Evolutionary conservation across 192 early-diverging fungal genomes (phyloP), one percentile per base, ranked within the genome.

Genomic region (Mortierella hygrophila): DNA sequence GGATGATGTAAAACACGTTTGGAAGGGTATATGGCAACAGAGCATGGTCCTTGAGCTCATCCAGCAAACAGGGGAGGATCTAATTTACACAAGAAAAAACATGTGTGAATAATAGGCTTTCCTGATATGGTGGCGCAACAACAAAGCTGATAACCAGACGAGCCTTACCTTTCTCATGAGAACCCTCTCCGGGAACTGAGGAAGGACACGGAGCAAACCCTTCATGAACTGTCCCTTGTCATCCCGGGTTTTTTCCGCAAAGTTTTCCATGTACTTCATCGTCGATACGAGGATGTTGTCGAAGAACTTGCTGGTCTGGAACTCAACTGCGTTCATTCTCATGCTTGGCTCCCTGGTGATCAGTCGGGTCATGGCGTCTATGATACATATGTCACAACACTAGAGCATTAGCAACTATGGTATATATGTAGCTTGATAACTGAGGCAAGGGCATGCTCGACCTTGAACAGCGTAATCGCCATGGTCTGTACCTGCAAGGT

Each of bases 171-270:
- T 96, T 78, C 95, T 88, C n/a, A 90, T 81, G 32, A 93, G 76
- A 13, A 96, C 92, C 10, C 95, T 88, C 10, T 92, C 90, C 1
- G 96, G 93, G 72, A 96, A 97, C 86, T 93, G 92, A 6, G 92
- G 90, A 44, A 97, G 83, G 40, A 96, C 91, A 15, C 92, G 89
- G 10, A 91, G 88, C 55, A 97, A 88, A 0, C 94, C 95, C 79
- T 94, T 94, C 91, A 97, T 91, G 70, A 97, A 97, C 38, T 93
- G 92, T 11, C 91, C 87, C 76, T 97, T 96, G 68, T 96, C 93
- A 42, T 96, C 95, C 63, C 89, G 82, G 0, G 95, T 90, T 84
- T 97, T 97, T 77, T 96, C 96, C 1, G 94, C 93, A 79, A 97
- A 92, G 21, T 89, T 88, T 75, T 97, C 97, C 79, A 97, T 90